Percentiles rank a stretch among this genome's conserved stretches.
phyloP scores from a whole-genome alignment of 2,329 filamentous ascomycete species.

The Epichloe glyceriae region DNA sequence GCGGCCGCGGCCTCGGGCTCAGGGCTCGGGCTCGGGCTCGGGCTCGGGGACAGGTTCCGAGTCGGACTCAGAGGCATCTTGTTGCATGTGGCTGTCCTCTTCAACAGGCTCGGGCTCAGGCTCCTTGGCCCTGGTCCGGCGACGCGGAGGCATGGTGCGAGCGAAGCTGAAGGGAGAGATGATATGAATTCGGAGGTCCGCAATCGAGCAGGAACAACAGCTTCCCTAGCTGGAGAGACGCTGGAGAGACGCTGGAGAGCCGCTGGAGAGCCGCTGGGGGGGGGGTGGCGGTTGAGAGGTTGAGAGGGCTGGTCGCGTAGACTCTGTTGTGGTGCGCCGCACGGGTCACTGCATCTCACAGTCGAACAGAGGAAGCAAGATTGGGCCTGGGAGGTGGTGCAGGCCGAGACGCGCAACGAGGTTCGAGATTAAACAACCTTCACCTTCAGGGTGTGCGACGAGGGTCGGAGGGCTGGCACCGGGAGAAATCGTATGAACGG shows the following conservation, averaged over 20 bases:
- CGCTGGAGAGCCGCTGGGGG: constrained; percentile 2
- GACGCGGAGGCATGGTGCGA: constrained; percentile 24
- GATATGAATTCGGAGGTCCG: constrained; percentile 5
- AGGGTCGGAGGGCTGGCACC: neutral
- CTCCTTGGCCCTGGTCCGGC: constrained; percentile 22
- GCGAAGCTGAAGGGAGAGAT: constrained; percentile 7
- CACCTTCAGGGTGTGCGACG: neutral
- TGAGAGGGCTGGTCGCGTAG: constrained; percentile 9
- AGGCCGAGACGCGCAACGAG: constrained; percentile 1
- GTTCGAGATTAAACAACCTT: neutral
- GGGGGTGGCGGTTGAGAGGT: constrained; percentile 3
- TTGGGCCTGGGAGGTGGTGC: neutral
- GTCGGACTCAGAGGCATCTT: constrained; percentile 10
- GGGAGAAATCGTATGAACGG: neutral
- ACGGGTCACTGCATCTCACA: constrained; percentile 14
- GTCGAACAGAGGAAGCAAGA: constrained; percentile 3
- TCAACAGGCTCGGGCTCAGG: constrained; percentile 15
- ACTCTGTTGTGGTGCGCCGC: constrained; percentile 8
- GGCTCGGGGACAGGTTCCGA: constrained; percentile 3
- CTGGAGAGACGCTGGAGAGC: neutral
- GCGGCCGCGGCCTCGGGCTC: constrained; percentile 3
- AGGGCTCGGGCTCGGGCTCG: constrained; percentile 4
- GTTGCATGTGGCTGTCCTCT: constrained; percentile 12
- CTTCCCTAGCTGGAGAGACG: constrained; percentile 1
- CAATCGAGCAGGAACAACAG: neutral